phyloP scores from a whole-genome alignment of 176 grass and related monocot species.

The Oryza nivara region DNA sequence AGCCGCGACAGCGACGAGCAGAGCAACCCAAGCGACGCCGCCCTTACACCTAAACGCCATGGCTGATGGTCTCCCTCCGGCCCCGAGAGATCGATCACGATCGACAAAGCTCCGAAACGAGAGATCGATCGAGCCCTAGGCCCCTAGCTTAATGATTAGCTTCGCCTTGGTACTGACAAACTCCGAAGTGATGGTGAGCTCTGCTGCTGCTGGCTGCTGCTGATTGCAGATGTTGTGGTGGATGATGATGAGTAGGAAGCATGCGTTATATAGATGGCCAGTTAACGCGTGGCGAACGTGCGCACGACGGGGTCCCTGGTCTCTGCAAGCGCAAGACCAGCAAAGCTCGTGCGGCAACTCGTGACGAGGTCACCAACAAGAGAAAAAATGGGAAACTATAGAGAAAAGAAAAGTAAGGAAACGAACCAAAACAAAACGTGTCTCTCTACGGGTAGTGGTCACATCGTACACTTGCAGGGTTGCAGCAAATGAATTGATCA shows the following conservation, averaged over 20 bases:
- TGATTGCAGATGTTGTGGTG: too few relatives aligned
- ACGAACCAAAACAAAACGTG: background rate
- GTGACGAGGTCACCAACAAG: background rate
- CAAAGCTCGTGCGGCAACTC: background rate
- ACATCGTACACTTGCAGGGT: too few relatives aligned
- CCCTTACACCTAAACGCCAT: background rate
- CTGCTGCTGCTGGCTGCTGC: background rate
- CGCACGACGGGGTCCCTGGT: background rate
- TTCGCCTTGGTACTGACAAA: too few relatives aligned
- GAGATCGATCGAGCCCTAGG: too few relatives aligned
- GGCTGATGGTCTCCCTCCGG: background rate
- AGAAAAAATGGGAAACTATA: background rate
- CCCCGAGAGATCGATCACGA: too few relatives aligned
- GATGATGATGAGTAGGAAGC: background rate
- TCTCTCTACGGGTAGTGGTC: too few relatives aligned
- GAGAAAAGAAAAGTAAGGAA: background rate
- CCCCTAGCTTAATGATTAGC: too few relatives aligned
- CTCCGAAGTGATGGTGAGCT: too few relatives aligned
- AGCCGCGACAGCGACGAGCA: background rate
- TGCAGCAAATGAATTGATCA: too few relatives aligned
- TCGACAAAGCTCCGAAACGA: too few relatives aligned
- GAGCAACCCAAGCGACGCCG: background rate
- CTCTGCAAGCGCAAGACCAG: background rate
- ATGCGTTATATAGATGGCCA: background rate
- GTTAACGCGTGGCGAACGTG: background rate